A percentile compares a stretch with the other conserved stretches of the same genome.
Evolutionary conservation across 2,329 filamentous ascomycete species (phyloP).

Genomic region (Neofusicoccum umdonicola): DNA sequence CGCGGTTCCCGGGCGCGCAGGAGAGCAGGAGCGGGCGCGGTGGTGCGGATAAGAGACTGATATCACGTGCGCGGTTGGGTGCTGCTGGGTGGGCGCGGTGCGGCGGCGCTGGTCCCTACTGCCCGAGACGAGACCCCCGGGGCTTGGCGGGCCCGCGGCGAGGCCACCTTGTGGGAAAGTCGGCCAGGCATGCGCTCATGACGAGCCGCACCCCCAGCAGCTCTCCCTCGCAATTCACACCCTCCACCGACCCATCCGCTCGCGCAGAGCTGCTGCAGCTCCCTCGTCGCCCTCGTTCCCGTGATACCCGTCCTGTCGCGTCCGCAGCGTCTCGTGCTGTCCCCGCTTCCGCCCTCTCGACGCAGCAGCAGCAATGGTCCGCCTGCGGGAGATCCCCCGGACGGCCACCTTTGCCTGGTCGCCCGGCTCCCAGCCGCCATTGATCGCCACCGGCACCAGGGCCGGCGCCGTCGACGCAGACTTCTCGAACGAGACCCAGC

Average conservation of each 20-base stretch:
- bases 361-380: constrained; percentile 69
- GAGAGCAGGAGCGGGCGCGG: neutral
- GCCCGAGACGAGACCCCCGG: neutral
- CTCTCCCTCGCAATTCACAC: constrained; percentile 17
- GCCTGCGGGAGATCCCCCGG: constrained; percentile 91
- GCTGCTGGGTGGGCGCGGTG: neutral
- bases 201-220: constrained; percentile 22
- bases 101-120: neutral
- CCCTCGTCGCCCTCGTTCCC: constrained; percentile 17
- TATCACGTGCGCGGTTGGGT: constrained; percentile 18
- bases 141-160: constrained; percentile 15
- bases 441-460: constrained; percentile 89
- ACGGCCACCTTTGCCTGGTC: constrained; percentile 98
- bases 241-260: constrained; percentile 23
- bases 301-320: constrained; percentile 21
- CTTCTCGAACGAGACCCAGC: constrained; percentile 94
- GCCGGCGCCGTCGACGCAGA: constrained; percentile 94
- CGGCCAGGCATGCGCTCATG: constrained; percentile 21
- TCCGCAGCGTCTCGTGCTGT: neutral
- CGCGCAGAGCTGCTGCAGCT: constrained; percentile 16
- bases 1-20: neutral
- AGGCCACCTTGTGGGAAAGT: constrained; percentile 17
- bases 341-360: constrained; percentile 22
- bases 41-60: constrained; percentile 1
- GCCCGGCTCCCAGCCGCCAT: constrained; percentile 71